Evolutionary conservation across 352 stramenopile species (phyloP).

Genomic region (Blastocystis sp.): DNA sequence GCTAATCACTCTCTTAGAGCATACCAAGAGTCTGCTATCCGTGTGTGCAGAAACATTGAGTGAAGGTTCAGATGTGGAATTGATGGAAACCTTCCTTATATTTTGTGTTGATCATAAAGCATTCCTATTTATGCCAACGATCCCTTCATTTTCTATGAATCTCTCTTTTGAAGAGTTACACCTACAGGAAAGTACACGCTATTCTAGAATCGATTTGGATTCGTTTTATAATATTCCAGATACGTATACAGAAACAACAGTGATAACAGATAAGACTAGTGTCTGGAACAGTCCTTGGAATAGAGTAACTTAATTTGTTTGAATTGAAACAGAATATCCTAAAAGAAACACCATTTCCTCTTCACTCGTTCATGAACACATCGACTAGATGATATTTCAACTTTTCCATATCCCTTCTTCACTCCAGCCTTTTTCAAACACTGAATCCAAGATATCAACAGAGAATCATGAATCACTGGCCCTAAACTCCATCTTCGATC

Average conservation of each 20-base stretch:
- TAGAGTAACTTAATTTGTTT: neutral
- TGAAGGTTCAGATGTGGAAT: neutral
- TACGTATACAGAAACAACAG: neutral
- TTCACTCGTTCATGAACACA: constrained; percentile 16
- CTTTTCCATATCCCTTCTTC: neutral
- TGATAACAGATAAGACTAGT: neutral
- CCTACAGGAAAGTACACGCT: neutral
- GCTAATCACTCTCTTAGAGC: neutral
- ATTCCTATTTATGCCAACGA: neutral
- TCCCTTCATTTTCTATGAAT: neutral
- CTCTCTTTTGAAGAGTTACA: constrained; percentile 6
- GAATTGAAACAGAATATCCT: neutral
- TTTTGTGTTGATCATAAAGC: neutral
- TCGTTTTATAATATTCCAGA: neutral
- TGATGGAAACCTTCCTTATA: neutral
- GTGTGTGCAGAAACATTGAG: neutral
- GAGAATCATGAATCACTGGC: neutral
- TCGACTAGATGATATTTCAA: neutral
- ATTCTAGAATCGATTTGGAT: neutral
- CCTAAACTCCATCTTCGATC: constrained; percentile 33
- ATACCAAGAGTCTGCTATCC: neutral
- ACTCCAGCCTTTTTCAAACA: constrained; percentile 6
- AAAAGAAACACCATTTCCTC: constrained; percentile 37
- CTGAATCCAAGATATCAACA: neutral
- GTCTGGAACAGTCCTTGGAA: constrained; percentile 49